Evolutionary conservation across 164 flowering plant genomes (phyloP), one percentile per base, ranked within the genome.

Genomic region (Taxillus chinensis): DNA sequence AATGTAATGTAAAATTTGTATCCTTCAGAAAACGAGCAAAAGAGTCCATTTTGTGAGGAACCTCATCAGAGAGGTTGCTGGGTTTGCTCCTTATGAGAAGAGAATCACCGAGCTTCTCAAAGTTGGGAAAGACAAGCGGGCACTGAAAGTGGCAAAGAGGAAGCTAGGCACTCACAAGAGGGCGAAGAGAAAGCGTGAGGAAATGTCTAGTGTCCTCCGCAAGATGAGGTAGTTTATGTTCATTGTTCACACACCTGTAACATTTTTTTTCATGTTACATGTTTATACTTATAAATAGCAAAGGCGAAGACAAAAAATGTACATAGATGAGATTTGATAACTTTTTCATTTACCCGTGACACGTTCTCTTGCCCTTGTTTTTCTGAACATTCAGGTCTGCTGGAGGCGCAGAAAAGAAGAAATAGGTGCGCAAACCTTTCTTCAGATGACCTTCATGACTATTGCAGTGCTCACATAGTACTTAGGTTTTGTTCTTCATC

Each of bases 101-200:
- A 69, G 81, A 57, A 75, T 75, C 54, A 75, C 78, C 64, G 81
- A 78, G 64, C 77, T 78, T 41, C 61, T 78, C 15, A 78, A 75
- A 59, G 81, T 78, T 27, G 81, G 76, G 43, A 78, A 75, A 71
- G 78, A 78, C 54, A 78, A 78, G 69, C 75, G 79, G 60, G 81
- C 78, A 1, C 61, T 75, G 46, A 78, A 78, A 70, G 63, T 78
- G 40, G 81, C 77, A 11, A 77, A 71, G 66, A 62, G 77, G 60
- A 78, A 78, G 75, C 60, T 78, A 49, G 81, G 81, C n/a, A 78
- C 81, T 58, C 78, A 78, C 75, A 78, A 78, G 70, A 75, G 81
- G 50, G 81, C 77, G 0, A 75, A 75, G 72, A 70, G 60, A 72
- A 78, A 78, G 79, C 55, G 79, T 14, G 82, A 78, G 71, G 79